A percentile compares a stretch with the other conserved stretches of the same genome.
phyloP scores from a whole-genome alignment of 805 yeast genomes.

The Wickerhamiella spandovensis region DNA sequence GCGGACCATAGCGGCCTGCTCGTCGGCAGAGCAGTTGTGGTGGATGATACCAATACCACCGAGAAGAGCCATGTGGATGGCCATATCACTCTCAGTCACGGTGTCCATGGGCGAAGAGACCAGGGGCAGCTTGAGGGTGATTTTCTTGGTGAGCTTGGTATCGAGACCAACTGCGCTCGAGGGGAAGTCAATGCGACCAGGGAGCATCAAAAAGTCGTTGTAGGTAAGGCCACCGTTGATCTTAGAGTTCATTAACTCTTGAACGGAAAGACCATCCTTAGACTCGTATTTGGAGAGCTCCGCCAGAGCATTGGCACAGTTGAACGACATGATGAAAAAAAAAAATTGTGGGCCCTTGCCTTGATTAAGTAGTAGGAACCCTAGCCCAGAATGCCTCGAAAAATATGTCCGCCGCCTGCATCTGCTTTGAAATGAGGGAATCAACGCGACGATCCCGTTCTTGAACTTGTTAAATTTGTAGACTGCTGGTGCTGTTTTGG shows the following conservation, averaged over 20 bases:
- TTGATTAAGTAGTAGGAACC: background rate
- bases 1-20: constrained; percentile 96
- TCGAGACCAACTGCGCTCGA: constrained; percentile 66
- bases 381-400: background rate
- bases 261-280: constrained; percentile 77
- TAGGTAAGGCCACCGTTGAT: constrained; percentile 93
- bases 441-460: no score
- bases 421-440: no score
- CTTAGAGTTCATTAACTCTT: constrained; percentile 77
- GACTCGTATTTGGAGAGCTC: constrained; percentile 49
- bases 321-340: constrained; percentile 4
- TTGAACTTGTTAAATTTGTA: no score
- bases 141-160: constrained; percentile 79
- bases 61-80: constrained; percentile 92
- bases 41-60: constrained; percentile 99
- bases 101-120: constrained; percentile 99
- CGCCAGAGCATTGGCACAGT: constrained; percentile 39
- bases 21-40: constrained; percentile 93
- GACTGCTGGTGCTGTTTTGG: no score
- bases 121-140: constrained; percentile 83
- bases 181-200: constrained; percentile 87
- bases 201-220: constrained; percentile 89
- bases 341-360: background rate
- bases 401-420: no score
- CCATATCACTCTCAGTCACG: constrained; percentile 95